phyloP scores from a whole-genome alignment of 192 early-diverging fungal species.

The Spizellomyces punctatus region DNA sequence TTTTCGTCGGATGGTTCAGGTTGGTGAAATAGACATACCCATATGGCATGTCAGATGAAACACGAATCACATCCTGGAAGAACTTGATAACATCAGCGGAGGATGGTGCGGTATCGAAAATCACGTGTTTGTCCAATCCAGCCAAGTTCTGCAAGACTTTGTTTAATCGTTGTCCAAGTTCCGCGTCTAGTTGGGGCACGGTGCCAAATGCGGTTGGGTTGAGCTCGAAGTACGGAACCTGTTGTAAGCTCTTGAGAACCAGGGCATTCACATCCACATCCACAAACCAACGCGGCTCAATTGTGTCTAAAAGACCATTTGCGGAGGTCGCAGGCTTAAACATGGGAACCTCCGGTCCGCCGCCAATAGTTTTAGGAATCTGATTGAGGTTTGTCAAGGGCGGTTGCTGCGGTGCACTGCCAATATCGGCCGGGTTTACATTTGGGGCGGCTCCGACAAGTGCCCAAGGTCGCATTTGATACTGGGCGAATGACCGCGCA shows the following conservation, averaged over 20 bases:
- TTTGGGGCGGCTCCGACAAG: constrained; percentile 18
- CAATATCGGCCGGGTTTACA: constrained; percentile 18
- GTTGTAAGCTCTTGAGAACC: constrained; percentile 26
- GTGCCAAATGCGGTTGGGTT: background rate
- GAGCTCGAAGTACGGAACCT: constrained; percentile 43
- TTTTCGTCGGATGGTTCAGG: constrained; percentile 22
- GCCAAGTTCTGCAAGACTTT: constrained; percentile 36
- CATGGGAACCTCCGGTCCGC: constrained; percentile 5
- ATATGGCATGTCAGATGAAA: constrained; percentile 56
- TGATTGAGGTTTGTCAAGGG: background rate
- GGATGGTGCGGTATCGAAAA: constrained; percentile 1
- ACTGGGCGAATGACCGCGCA: constrained; percentile 9
- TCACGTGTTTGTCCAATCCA: constrained; percentile 35
- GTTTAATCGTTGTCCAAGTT: constrained; percentile 22
- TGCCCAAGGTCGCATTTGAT: constrained; percentile 38
- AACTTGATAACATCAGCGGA: constrained; percentile 23
- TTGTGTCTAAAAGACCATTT: constrained; percentile 41
- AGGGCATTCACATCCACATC: constrained; percentile 21
- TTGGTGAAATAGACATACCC: constrained; percentile 25
- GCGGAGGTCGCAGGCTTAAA: constrained; percentile 26
- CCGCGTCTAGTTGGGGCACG: constrained; percentile 29
- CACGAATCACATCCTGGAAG: constrained; percentile 10
- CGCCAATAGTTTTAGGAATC: constrained; percentile 21
- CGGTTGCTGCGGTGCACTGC: constrained; percentile 8
- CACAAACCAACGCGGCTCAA: constrained; percentile 40